Base-by-base conservation (phyloP, 441 rosid genomes). In the Bruguiera hainesii region DNA sequence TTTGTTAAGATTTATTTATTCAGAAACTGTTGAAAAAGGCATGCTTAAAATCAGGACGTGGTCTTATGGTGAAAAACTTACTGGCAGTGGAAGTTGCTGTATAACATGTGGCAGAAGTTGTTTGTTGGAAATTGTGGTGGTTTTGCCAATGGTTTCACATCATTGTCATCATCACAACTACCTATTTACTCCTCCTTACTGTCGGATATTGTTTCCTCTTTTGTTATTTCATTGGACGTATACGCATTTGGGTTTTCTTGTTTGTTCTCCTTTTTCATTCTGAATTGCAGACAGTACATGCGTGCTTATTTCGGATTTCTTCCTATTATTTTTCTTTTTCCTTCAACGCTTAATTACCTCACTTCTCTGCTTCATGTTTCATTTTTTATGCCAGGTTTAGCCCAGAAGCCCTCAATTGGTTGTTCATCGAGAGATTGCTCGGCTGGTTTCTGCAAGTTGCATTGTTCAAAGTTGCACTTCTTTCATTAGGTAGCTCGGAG, bases 341-440 rank as follows among this genome's bases (percentile, higher is more conserved):
- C 1, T 13, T 21, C 8, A 5, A 23, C 16, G 7, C 16, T 9
- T 53, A 53, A 53, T 21, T 53, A 25, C 28, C 9, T 53, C 0
- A n/a, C 28, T 53, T 21, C 23, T 53, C 21, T 13, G 28, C 18
- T 7, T 52, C 9, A 9, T n/a, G 25, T 53, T 53, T 71, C 19
- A 6, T 13, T 33, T 37, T 46, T 8, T 28, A 60, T 55, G 63
- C 62, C 73, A 81, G 81, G 78, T 75, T 83, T 60, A 81, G 71
- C 61, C 85, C 87, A 23, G 87, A 81, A 10, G 75, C 78, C 35
- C 67, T 76, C 59, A 80, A 80, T 60, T 76, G 82, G 86, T 78
- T 67, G 63, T 76, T 80, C 26, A 77, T 78, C 31, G 80, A 74
- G 60, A 81, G 84, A 42, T 16, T 83, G 67, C 63, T 72, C 3